A percentile compares a stretch with the other conserved stretches of the same genome.
phyloP scores from a whole-genome alignment of 768 basidiomycete species.

The Pulveroboletus ravenelii region DNA sequence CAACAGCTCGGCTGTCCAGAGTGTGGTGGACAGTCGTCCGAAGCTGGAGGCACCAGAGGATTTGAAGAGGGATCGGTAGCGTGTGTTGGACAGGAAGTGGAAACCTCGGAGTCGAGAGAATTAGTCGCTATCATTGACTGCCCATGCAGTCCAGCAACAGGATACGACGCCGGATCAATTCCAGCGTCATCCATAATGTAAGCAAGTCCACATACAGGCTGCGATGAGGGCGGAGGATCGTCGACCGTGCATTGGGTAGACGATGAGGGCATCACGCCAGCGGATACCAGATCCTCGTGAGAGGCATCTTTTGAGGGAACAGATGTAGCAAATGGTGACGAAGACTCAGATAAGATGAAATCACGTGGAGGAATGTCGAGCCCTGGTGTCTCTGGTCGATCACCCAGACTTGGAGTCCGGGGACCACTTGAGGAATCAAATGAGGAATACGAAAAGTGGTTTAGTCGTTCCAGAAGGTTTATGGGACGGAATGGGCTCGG shows the following conservation, averaged over 20 bases:
- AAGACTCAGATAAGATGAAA: slow-evolving; percentile 42
- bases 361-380: slow-evolving; percentile 21
- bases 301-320: not conserved
- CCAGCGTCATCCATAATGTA: slow-evolving; percentile 2
- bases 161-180: not conserved
- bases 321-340: slow-evolving; percentile 26
- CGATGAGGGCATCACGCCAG: slow-evolving; percentile 6
- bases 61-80: slow-evolving; percentile 1
- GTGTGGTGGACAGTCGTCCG: slow-evolving; percentile 18
- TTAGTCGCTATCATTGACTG: not conserved
- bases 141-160: not conserved
- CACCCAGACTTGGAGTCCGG: not conserved
- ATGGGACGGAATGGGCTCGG: slow-evolving; percentile 31
- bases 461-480: slow-evolving; percentile 28
- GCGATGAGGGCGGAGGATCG: slow-evolving; percentile 22
- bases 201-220: slow-evolving; percentile 9
- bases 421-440: not conserved
- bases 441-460: slow-evolving; percentile 10
- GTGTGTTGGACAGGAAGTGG: slow-evolving; percentile 1
- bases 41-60: not conserved
- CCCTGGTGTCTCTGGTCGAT: slow-evolving; percentile 1
- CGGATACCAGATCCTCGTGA: not conserved
- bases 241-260: slow-evolving; percentile 13
- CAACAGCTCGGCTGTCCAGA: slow-evolving; percentile 37
- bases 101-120: not conserved